These are phyloP conservation scores for Podospora pseudocomata DNA, from an alignment of 495 filamentous ascomycete genomes.

Conservation along the genomic window DNA sequence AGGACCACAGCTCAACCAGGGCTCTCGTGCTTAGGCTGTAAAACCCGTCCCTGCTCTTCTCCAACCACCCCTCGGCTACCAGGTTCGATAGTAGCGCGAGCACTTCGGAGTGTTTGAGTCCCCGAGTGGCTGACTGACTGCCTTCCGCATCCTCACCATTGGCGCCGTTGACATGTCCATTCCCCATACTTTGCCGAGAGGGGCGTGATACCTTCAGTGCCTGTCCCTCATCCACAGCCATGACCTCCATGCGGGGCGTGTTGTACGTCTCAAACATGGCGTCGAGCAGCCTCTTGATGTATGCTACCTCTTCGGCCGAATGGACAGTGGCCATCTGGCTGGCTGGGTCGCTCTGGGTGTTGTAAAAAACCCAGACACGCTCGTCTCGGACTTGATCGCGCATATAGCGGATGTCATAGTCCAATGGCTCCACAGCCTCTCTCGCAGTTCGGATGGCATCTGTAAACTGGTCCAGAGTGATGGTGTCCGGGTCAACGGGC, in stretches of 20 bases:
- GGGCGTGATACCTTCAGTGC: slow-evolving; percentile 62
- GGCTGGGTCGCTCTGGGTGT: slow-evolving; percentile 75
- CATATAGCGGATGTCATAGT: slow-evolving; percentile 77
- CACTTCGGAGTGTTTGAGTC: slow-evolving; percentile 71
- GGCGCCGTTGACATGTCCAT: slow-evolving; percentile 35
- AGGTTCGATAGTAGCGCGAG: slow-evolving; percentile 66
- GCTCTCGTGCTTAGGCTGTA: slow-evolving; percentile 72
- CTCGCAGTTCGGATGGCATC: slow-evolving; percentile 68
- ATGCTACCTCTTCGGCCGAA: slow-evolving; percentile 81
- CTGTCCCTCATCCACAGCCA: slow-evolving; percentile 73
- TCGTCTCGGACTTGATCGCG: slow-evolving; percentile 56
- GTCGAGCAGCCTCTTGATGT: slow-evolving; percentile 82
- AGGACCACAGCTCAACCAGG: slow-evolving; percentile 78
- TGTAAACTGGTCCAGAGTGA: slow-evolving; percentile 65
- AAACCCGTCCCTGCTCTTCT: slow-evolving; percentile 63
- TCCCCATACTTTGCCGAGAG: slow-evolving; percentile 39
- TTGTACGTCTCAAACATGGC: slow-evolving; percentile 90
- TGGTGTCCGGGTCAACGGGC: slow-evolving; percentile 42
- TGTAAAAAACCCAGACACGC: slow-evolving; percentile 73
- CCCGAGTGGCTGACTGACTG: slow-evolving; percentile 35
- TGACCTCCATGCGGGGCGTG: slow-evolving; percentile 66
- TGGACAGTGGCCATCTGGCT: slow-evolving; percentile 85
- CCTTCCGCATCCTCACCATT: slow-evolving; percentile 31
- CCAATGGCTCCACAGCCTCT: slow-evolving; percentile 67
- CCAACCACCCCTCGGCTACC: slow-evolving; percentile 80